Base-by-base conservation (phyloP, 2,329 filamentous ascomycete genomes). In the Aspergillus glaucus region DNA sequence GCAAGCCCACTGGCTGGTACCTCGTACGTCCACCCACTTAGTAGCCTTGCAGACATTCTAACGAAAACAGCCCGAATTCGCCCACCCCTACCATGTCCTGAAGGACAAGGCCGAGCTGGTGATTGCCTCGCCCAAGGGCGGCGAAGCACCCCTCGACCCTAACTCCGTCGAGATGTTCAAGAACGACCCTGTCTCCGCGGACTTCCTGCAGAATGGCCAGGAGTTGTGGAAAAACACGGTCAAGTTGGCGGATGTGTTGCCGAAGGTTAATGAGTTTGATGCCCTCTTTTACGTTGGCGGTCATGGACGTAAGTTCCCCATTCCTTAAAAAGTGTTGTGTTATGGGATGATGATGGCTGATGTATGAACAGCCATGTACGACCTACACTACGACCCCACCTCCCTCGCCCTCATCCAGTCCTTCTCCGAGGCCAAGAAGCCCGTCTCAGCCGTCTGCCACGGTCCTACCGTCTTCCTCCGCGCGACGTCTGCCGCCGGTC, bases 1-100 rank as follows among this genome's bases (percentile, higher is more conserved):
- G 67, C 53, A 67, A 71, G 47, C 77, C 78, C 8, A 87, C 85
- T 0, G 86, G 86, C 55, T 88, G 85, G 85, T 88, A 81, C 62
- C 71, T 88, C 59, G 81, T 84, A 71, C 44, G 26, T 43, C 17
- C 24, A 36, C n/a, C 34, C 48, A 34, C 9, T 34, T 22, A 17
- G 28, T 22, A 14, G 2, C 8, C 22, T 7, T 39, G n/a, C n/a
- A 39, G n/a, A 10, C 9, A 36, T n/a, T 17, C 15, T n/a, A 17
- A 15, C 17, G 6, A 21, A 3, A 9, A 51, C 43, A 77, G 74
- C 72, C 60, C 3, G 84, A 86, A 62, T 73, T 86, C 48, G 79
- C 83, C 43, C 84, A 86, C 68, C 82, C 83, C 14, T 80, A 82
- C 67, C 72, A 82, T 44, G 74, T 79, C 51, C 75, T 86, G 41